Evolutionary conservation across 2,329 filamentous ascomycete species (phyloP).

Genomic region (Pezicula rhizophila): DNA sequence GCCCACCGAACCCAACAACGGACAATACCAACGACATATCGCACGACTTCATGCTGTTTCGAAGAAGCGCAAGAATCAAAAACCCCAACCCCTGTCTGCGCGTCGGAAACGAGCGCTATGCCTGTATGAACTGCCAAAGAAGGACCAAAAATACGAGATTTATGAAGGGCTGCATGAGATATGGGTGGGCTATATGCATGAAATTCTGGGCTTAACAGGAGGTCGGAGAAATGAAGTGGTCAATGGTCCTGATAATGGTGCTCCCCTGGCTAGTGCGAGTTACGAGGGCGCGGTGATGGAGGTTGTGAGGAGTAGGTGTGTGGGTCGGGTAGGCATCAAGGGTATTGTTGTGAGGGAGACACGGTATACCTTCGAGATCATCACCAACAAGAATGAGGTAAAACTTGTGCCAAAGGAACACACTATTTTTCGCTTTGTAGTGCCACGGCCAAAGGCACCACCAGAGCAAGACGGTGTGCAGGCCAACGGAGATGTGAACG

Average conservation of each 20-base stretch:
- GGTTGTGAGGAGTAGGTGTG: constrained; percentile 76
- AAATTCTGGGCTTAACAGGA: constrained; percentile 57
- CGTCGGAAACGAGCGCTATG: constrained; percentile 68
- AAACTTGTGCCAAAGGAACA: constrained; percentile 87
- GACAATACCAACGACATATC: constrained; percentile 43
- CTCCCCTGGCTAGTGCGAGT: constrained; percentile 68
- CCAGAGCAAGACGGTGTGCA: background rate
- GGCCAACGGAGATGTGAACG: constrained; percentile 3
- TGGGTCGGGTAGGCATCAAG: constrained; percentile 71
- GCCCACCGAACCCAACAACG: constrained; percentile 64
- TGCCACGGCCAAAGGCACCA: constrained; percentile 41
- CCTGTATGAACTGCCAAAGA: constrained; percentile 67
- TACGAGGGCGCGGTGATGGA: constrained; percentile 82
- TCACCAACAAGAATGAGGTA: constrained; percentile 64
- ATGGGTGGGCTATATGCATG: constrained; percentile 81
- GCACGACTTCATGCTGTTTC: constrained; percentile 30
- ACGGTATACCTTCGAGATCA: constrained; percentile 77
- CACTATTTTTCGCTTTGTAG: constrained; percentile 72
- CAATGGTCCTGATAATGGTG: constrained; percentile 55
- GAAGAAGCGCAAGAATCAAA: constrained; percentile 36
- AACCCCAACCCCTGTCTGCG: constrained; percentile 67
- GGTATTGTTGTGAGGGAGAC: constrained; percentile 89
- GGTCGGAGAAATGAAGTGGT: constrained; percentile 19
- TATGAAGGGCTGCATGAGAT: constrained; percentile 73
- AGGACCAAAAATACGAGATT: constrained; percentile 63